Evolutionary conservation across 306 rosid genomes (phyloP).

Genomic region (Myrica gale): DNA sequence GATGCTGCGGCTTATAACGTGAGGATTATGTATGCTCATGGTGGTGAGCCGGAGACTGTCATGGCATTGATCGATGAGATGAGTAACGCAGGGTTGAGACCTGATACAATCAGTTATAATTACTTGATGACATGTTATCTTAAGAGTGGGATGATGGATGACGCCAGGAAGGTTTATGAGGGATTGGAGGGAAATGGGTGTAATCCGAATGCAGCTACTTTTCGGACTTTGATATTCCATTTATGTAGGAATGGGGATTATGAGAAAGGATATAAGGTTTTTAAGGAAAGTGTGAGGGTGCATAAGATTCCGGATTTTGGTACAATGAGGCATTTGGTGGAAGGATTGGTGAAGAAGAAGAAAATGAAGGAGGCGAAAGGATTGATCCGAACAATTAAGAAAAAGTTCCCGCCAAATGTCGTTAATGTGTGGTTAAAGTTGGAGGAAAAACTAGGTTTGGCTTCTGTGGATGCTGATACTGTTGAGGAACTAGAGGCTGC

Average conservation of each 20-base stretch:
- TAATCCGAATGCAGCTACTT: slow-evolving; percentile 59
- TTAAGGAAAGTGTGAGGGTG: slow-evolving; percentile 58
- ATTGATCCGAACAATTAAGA: slow-evolving; percentile 49
- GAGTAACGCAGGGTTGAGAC: slow-evolving; percentile 48
- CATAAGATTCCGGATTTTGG: slow-evolving; percentile 57
- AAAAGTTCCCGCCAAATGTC: slow-evolving; percentile 55
- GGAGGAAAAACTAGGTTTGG: slow-evolving; percentile 54
- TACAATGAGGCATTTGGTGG: slow-evolving; percentile 50
- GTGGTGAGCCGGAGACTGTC: slow-evolving; percentile 49
- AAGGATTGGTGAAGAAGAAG: slow-evolving; percentile 53
- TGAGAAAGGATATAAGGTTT: slow-evolving; percentile 48
- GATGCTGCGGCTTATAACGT: slow-evolving; percentile 57
- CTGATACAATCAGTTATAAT: slow-evolving; percentile 55
- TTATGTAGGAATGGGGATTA: slow-evolving; percentile 46
- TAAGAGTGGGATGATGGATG: slow-evolving; percentile 50
- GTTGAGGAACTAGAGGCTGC: slow-evolving; percentile 36
- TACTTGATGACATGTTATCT: slow-evolving; percentile 57
- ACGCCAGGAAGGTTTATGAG: slow-evolving; percentile 51
- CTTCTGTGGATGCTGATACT: slow-evolving; percentile 25
- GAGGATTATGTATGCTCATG: slow-evolving; percentile 42
- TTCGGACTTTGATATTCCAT: slow-evolving; percentile 45
- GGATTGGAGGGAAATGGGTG: slow-evolving; percentile 45
- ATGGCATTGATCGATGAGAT: slow-evolving; percentile 55
- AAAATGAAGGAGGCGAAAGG: slow-evolving; percentile 53
- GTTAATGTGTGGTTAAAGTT: slow-evolving; percentile 55